Evolutionary conservation across 1,284 basidiomycete species (phyloP).

Genomic region (Peniophora sp.): DNA sequence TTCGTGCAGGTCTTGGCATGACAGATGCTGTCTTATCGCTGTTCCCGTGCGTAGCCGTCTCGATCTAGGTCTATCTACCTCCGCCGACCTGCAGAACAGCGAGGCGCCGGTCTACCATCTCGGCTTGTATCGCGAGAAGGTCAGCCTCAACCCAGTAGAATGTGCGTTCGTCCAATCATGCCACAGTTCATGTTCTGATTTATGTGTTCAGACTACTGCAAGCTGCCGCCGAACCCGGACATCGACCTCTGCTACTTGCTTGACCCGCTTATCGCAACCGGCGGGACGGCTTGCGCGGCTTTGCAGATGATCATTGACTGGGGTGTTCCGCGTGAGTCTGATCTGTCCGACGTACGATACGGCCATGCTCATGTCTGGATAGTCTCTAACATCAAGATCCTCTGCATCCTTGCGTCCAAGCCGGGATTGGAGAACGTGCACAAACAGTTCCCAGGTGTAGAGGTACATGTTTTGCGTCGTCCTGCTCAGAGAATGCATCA

Average conservation of each 20-base stretch:
- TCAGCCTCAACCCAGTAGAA: conserved; percentile 88
- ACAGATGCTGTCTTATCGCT: conserved; percentile 76
- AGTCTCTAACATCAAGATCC: conserved; percentile 76
- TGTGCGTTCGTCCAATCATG: conserved; percentile 36
- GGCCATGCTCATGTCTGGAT: background rate
- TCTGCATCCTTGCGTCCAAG: conserved; percentile 77
- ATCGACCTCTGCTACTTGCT: conserved; percentile 82
- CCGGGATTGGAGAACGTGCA: conserved; percentile 67
- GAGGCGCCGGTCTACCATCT: conserved; percentile 84
- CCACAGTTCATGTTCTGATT: background rate
- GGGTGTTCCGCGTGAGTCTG: conserved; percentile 62
- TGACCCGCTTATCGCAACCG: conserved; percentile 91
- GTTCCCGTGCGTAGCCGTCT: conserved; percentile 55
- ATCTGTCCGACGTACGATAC: conserved; percentile 2
- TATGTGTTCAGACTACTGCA: conserved; percentile 71
- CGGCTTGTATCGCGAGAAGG: conserved; percentile 86
- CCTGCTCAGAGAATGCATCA: background rate
- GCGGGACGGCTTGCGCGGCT: conserved; percentile 87
- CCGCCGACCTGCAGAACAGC: conserved; percentile 23
- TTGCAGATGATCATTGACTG: conserved; percentile 80
- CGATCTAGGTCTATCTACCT: background rate
- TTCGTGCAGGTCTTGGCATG: conserved; percentile 94
- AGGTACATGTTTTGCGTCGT: conserved; percentile 40
- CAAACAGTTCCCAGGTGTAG: conserved; percentile 67
- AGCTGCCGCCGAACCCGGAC: conserved; percentile 72